Base-by-base conservation (phyloP, 2,329 filamentous ascomycete genomes). In the Colletotrichum aenigma region DNA sequence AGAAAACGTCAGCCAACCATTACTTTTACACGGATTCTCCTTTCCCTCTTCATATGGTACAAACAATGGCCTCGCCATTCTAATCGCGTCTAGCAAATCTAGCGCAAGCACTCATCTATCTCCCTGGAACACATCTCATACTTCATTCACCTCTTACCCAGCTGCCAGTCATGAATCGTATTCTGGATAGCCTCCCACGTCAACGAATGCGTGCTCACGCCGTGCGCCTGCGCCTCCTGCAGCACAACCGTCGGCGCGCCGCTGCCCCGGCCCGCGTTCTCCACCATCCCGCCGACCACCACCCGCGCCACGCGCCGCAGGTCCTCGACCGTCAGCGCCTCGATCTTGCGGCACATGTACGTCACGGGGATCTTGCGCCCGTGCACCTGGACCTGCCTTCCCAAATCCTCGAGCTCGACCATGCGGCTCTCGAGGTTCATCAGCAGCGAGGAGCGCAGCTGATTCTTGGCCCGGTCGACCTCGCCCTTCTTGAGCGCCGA, bases 361-460 rank as follows among this genome's bases (percentile, higher is more conserved):
- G 92, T 92, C 9, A 98, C 96, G 3, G 96, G 94, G 8, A 98
- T 92, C 87, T 98, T 98, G 79, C 92, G 91, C 26, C 96, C 97
- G 83, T 98, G 96, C n/a, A 98, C 95, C 87, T 98, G 97, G 13
- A 99, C 95, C 84, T 98, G 96, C 77, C 97, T 89, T 26, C 97
- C 97, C 0, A 99, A 90, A 83, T 99, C 97, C 86, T 99, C 97
- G 8, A 99, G 91, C 87, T 98, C 97, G 12, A 99, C 96, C 96
- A 99, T 98, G 76, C 97, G 91, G 79, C 93, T 96, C 87, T 99
- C 97, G 32, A 99, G 91, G 86, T 99, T 99, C 97, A 99, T 99
- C 66, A 99, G 90, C 55, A 99, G 89, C 73, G 92, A 94, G 16
- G 93, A 96, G 56, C 96, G 92, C 18, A 99, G 92, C 87, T 99